phyloP scores from a whole-genome alignment of 345 rosid genomes.

The Melaleuca quinquenervia region DNA sequence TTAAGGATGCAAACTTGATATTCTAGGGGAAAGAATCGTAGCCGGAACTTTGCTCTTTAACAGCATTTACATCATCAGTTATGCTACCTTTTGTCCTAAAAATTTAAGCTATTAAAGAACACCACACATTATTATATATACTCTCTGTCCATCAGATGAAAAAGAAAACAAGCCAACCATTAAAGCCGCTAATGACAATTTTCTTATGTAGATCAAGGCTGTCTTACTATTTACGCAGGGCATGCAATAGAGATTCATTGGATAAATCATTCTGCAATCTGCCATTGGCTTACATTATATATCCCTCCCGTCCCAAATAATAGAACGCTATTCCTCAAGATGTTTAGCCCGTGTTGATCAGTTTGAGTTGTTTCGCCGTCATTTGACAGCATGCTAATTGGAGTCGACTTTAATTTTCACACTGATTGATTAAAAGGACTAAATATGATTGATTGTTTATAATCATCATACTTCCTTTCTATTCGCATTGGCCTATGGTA shows the following conservation, averaged over 20 bases:
- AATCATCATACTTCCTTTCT: neutral
- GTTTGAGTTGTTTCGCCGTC: neutral
- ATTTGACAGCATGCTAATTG: neutral
- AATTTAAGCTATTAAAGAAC: neutral
- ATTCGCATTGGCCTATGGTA: neutral
- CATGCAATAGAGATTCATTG: neutral
- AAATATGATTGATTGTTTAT: neutral
- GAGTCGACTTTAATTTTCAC: neutral
- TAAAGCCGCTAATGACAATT: neutral
- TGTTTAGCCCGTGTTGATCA: neutral
- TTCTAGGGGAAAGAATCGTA: neutral
- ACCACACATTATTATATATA: neutral
- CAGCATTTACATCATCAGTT: neutral
- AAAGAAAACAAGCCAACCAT: neutral
- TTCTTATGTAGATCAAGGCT: neutral
- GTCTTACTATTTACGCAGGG: neutral
- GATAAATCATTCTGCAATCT: neutral
- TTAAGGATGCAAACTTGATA: neutral
- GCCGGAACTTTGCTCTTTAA: neutral
- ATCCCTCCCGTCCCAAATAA: neutral
- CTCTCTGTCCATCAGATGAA: neutral
- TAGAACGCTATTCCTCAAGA: neutral
- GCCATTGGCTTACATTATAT: neutral
- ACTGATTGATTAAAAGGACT: neutral
- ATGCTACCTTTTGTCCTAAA: neutral